phyloP scores from a whole-genome alignment of 352 stramenopile genomes.

The Aphanomyces stellatus region DNA sequence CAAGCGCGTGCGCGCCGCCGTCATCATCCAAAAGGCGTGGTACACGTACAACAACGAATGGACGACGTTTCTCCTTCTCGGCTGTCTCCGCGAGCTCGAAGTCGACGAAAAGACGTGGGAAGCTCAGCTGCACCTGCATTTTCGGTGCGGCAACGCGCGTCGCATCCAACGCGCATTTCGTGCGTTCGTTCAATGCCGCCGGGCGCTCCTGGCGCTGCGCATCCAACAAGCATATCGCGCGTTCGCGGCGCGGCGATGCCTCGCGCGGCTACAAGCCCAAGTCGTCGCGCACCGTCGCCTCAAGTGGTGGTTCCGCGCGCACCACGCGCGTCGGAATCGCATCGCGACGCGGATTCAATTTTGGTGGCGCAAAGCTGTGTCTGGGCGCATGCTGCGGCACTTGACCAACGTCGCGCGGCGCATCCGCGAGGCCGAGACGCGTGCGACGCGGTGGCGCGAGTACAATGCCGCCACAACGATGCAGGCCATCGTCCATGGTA shows the following conservation, averaged over 20 bases:
- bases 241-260: constrained; percentile 23
- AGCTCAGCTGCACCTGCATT: constrained; percentile 33
- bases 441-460: constrained; percentile 22
- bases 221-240: constrained; percentile 46
- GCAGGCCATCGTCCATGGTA: constrained; percentile 41
- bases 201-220: constrained; percentile 25
- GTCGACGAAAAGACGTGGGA: constrained; percentile 50
- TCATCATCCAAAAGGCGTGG: constrained; percentile 69
- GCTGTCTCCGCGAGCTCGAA: constrained; percentile 61
- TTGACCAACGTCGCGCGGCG: constrained; percentile 25
- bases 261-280: constrained; percentile 28
- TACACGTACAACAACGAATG: constrained; percentile 77
- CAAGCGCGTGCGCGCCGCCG: constrained; percentile 48
- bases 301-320: constrained; percentile 68
- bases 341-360: constrained; percentile 52
- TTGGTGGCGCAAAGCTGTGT: constrained; percentile 51
- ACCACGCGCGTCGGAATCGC: constrained; percentile 32
- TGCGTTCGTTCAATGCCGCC: constrained; percentile 23
- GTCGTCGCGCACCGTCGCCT: constrained; percentile 56
- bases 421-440: constrained; percentile 14
- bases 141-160: constrained; percentile 32
- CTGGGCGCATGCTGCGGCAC: constrained; percentile 38
- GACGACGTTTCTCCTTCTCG: constrained; percentile 73
- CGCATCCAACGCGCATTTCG: constrained; percentile 38
- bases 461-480: constrained; percentile 36